A percentile compares a stretch with the other conserved stretches of the same genome.
Evolutionary conservation across 331 rosid genomes (phyloP).

Genomic region (Prunus yedoensis): DNA sequence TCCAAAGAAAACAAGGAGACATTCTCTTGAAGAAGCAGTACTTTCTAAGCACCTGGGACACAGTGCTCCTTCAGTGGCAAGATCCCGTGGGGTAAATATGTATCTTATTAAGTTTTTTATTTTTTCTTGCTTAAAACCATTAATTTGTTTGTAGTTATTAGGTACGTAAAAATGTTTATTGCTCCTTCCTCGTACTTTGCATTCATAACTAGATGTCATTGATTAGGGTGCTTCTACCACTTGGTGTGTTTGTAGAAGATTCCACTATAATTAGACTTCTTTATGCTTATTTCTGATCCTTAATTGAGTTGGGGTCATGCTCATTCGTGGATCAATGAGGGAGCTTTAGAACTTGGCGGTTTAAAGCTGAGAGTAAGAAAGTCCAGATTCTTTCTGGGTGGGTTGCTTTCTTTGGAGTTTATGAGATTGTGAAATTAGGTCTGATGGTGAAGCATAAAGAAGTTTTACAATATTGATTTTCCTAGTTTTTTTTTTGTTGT

Average conservation of each 20-base stretch:
- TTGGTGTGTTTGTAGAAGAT: too few species aligned
- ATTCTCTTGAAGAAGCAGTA: conserved; percentile 78
- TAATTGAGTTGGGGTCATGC: too few species aligned
- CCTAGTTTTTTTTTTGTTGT: neutral
- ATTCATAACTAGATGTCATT: neutral
- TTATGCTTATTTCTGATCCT: too few species aligned
- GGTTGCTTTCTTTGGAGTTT: neutral
- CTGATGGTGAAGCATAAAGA: neutral
- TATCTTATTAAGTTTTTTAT: neutral
- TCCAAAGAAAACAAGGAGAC: conserved; percentile 49
- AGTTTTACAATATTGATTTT: too few species aligned
- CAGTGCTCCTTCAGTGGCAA: conserved; percentile 31
- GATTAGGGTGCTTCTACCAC: too few species aligned
- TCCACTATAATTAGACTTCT: too few species aligned
- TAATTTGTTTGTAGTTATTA: neutral
- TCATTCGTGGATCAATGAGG: neutral
- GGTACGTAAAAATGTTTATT: neutral
- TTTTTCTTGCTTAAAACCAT: conserved; percentile 2
- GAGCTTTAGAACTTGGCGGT: neutral
- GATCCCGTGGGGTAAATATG: conserved; percentile 46
- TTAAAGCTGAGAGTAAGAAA: neutral
- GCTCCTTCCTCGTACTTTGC: neutral
- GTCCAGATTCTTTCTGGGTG: neutral
- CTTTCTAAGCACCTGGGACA: conserved; percentile 41
- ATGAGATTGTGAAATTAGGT: neutral